Base-by-base conservation (phyloP, 2,329 filamentous ascomycete species). In the Magnaporthales sp. region DNA sequence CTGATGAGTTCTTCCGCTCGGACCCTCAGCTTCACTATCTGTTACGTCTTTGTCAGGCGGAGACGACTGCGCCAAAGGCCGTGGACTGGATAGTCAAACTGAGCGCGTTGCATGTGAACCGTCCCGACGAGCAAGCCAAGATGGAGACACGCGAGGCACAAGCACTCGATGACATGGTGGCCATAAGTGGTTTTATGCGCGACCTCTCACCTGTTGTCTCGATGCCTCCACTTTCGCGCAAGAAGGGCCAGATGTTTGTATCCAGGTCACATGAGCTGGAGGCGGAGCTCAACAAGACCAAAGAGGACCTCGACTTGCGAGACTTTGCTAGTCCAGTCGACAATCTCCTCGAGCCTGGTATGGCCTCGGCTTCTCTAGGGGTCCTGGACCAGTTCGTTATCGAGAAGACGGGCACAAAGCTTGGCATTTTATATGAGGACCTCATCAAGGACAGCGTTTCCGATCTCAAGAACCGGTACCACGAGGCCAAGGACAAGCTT, bases 341-440 rank as follows among this genome's bases (percentile, higher is more conserved):
- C 61, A 80, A 80, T 8, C 74, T 83, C 0, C 67, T 77, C 0
- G 76, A 81, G 65, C 78, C 79, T 0, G 77, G 75, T 0, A 75
- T 79, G 73, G 73, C 78, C 0, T 68, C 73, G 2, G 68, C 68
- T 0, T 78, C 80, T 1, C 70, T 83, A 4, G 70, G 72, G 2
- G 68, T 70, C 0, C 72, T 84, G 0, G 75, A 81, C 46, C 26
- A 70, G 10, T 79, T 79, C 62, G 67, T 83, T 3, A 46, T 73
- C 1, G 72, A 78, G 0, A 79, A 78, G 29, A 69, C 75, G 0
- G 80, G 80, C 1, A 73, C 75, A 0, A 79, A 74, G n/a, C 68
- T 83, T 15, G 78, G 76, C 1, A 76, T 76, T 58, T 70, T 83
- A 0, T 84, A 83, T 68, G 73, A 80, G 61, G 77, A 81, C 61